These are phyloP conservation scores for Cryphonectria carpinicola DNA, from an alignment of 2,329 filamentous ascomycete species.

Conservation along the genomic window DNA sequence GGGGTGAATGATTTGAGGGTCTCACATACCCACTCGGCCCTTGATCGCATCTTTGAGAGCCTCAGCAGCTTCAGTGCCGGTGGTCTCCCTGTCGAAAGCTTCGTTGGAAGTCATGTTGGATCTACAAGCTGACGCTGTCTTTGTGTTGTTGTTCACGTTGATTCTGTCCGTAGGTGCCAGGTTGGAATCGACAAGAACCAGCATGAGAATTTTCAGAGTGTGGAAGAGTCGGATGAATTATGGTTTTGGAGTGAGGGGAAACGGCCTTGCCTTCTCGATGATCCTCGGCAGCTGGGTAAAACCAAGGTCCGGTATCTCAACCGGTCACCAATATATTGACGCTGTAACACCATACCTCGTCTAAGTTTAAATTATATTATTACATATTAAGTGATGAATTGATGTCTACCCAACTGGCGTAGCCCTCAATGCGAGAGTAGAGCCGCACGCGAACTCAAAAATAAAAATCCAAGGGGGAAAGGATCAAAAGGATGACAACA, in stretches of 20 bases:
- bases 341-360: not conserved
- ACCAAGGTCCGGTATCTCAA: not conserved
- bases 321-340: not conserved
- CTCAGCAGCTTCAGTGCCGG: constrained; percentile 40
- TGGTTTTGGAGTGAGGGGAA: not conserved
- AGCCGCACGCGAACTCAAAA: too few relatives aligned
- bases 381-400: too few relatives aligned
- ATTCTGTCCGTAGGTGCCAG: not conserved
- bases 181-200: not conserved
- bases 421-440: too few relatives aligned
- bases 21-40: constrained; percentile 35
- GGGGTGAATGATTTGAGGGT: not conserved
- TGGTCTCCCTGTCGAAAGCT: constrained; percentile 40
- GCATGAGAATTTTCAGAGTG: not conserved
- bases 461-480: too few relatives aligned
- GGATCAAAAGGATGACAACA: too few relatives aligned
- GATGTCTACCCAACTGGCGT: too few relatives aligned
- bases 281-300: not conserved
- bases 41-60: constrained; percentile 36
- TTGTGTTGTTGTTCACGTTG: not conserved
- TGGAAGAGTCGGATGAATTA: not conserved
- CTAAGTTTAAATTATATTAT: not conserved
- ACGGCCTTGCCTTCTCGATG: not conserved
- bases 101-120: constrained; percentile 40
- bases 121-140: not conserved